Evolutionary conservation across 306 rosid species (phyloP).

Genomic region (Crotalaria pallida): DNA sequence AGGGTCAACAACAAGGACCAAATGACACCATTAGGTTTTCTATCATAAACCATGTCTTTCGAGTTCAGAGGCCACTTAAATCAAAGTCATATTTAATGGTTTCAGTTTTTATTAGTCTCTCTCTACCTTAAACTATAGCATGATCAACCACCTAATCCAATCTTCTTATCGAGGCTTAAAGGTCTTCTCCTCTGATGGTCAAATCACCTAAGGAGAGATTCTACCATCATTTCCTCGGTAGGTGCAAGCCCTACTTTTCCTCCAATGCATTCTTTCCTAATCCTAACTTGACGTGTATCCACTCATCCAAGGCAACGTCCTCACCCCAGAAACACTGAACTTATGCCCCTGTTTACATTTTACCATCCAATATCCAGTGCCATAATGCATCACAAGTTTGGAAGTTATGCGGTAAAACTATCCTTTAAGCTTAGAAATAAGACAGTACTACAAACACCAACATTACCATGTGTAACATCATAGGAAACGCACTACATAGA

Average conservation of each 20-base stretch:
- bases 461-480: background rate
- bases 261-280: no score
- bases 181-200: no score
- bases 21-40: background rate
- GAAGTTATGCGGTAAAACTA: background rate
- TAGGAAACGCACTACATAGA: background rate
- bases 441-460: background rate
- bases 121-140: no score
- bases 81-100: background rate
- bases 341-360: background rate
- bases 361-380: background rate
- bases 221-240: no score
- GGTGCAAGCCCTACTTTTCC: no score
- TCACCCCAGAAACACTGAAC: no score
- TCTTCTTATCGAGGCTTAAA: no score
- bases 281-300: no score
- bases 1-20: background rate
- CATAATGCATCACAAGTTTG: background rate
- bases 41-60: background rate
- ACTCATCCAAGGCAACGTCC: no score
- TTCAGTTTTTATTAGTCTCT: background rate
- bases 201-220: no score
- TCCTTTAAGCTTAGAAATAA: background rate
- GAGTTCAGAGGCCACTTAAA: background rate
- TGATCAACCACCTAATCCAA: no score